A percentile compares a stretch with the other conserved stretches of the same genome.
Evolutionary conservation across 2,329 filamentous ascomycete genomes (phyloP).

Genomic region (Sclerotinia subarctica): DNA sequence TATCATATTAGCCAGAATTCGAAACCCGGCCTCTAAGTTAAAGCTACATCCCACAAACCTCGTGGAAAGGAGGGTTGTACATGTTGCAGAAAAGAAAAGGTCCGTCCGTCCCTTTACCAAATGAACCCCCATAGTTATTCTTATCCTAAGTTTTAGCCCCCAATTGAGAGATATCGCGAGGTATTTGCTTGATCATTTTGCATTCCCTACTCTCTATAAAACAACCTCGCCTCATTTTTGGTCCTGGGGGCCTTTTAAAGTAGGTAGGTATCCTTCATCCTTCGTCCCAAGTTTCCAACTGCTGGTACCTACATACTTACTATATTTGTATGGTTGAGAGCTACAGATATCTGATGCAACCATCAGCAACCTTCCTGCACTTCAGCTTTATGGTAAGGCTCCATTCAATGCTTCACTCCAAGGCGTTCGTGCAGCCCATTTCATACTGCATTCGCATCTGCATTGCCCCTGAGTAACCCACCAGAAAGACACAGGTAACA

Average conservation of each 20-base stretch:
- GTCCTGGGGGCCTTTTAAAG: not conserved
- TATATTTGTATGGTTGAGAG: not conserved
- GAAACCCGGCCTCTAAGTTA: slow-evolving; percentile 11
- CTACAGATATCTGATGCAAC: slow-evolving; percentile 11
- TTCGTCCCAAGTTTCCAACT: slow-evolving; percentile 19
- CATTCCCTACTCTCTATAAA: not conserved
- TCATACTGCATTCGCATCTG: slow-evolving; percentile 15
- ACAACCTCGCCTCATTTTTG: slow-evolving; percentile 13
- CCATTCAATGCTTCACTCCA: slow-evolving; percentile 9
- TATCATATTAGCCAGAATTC: slow-evolving; percentile 15
- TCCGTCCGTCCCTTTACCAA: slow-evolving; percentile 9
- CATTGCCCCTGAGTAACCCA: slow-evolving; percentile 15
- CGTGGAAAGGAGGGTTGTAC: slow-evolving; percentile 5
- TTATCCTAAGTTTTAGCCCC: not conserved
- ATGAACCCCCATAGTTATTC: not conserved
- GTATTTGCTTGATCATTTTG: slow-evolving; percentile 7
- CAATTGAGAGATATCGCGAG: slow-evolving; percentile 7
- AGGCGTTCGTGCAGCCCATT: slow-evolving; percentile 10
- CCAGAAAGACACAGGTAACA: slow-evolving; percentile 1
- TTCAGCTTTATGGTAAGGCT: slow-evolving; percentile 14
- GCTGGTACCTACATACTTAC: slow-evolving; percentile 8
- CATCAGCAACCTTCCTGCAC: slow-evolving; percentile 13
- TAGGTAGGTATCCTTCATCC: slow-evolving; percentile 1
- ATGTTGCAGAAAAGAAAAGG: slow-evolving; percentile 12
- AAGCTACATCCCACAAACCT: slow-evolving; percentile 7